phyloP scores from a whole-genome alignment of 176 grass and related monocot genomes.

The maize (Zea mays) region Zm-B73-REFERENCE-NAM-5.0 NC_050097.1:2828001-2828500 shows the following conservation, averaged over 20 bases:
- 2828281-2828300: neutral
- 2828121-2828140: neutral
- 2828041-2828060: neutral
- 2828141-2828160: neutral
- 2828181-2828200: conserved; percentile 11
- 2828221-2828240: neutral
- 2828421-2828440: conserved; percentile 4
- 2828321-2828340: conserved; percentile 26
- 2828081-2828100: neutral
- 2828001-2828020: neutral
- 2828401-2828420: conserved; percentile 36
- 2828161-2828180: neutral
- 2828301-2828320: conserved; percentile 12
- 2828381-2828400: conserved; percentile 32
- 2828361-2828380: neutral
- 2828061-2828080: neutral
- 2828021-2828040: neutral
- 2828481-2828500: neutral
- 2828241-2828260: neutral
- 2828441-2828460: conserved; percentile 43
- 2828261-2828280: neutral
- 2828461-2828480: conserved; percentile 30
- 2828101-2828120: neutral
- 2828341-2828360: conserved; percentile 34
- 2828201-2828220: neutral